A percentile compares a stretch with the other conserved stretches of the same genome.
Evolutionary conservation across 192 early-diverging fungal genomes (phyloP).

Genomic region (Coemansia interrupta): DNA sequence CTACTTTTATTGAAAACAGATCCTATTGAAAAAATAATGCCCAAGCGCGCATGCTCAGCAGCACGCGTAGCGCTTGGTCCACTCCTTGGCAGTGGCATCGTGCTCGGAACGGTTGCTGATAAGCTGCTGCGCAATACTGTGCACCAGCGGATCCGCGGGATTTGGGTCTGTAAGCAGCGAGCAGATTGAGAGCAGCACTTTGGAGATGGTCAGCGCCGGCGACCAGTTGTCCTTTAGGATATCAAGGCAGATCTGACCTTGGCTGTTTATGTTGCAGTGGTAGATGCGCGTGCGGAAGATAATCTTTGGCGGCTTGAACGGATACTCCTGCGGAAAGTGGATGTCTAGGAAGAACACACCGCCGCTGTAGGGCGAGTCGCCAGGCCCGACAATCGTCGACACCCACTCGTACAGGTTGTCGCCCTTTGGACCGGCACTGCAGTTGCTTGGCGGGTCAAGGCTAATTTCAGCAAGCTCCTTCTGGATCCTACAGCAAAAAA

Average conservation of each 20-base stretch:
- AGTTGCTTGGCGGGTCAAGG: constrained; percentile 90
- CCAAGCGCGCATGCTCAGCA: constrained; percentile 9
- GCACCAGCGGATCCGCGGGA: constrained; percentile 91
- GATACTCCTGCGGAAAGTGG: constrained; percentile 88
- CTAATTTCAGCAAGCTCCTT: constrained; percentile 97
- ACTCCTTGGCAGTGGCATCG: constrained; percentile 84
- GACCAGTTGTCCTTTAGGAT: constrained; percentile 98
- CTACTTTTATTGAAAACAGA: neutral
- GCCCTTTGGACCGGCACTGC: constrained; percentile 92
- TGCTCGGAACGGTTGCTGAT: constrained; percentile 80
- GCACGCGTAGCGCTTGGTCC: constrained; percentile 80
- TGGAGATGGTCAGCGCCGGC: constrained; percentile 90
- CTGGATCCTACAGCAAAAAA: constrained; percentile 68
- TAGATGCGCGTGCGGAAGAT: constrained; percentile 91
- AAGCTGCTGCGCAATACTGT: constrained; percentile 86
- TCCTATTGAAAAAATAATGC: neutral
- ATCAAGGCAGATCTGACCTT: constrained; percentile 89
- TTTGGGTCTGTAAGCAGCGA: constrained; percentile 92
- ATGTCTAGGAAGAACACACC: constrained; percentile 95
- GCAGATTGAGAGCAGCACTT: constrained; percentile 92
- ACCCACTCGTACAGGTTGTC: constrained; percentile 97
- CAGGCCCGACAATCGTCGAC: constrained; percentile 87
- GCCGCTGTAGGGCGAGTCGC: constrained; percentile 81
- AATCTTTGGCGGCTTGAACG: constrained; percentile 95
- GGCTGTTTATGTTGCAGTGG: constrained; percentile 94